Evolutionary conservation across 2,329 filamentous ascomycete species (phyloP).

Genomic region (Alternaria dauci): DNA sequence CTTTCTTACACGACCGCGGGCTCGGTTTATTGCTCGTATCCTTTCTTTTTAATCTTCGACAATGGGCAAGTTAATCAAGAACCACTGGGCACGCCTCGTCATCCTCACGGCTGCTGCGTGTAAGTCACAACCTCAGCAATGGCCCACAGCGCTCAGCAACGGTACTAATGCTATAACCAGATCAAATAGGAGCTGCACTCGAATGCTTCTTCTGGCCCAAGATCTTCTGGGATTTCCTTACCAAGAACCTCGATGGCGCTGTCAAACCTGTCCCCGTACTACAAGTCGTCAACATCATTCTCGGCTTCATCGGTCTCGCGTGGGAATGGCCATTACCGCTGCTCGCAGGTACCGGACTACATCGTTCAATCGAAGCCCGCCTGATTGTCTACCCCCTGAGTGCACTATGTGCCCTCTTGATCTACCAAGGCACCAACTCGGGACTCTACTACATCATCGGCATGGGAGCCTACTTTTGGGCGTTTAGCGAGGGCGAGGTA

Average conservation of each 20-base stretch:
- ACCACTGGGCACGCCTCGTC: conserved; percentile 97
- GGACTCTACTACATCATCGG: conserved; percentile 91
- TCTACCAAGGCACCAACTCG: conserved; percentile 93
- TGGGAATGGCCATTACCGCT: conserved; percentile 89
- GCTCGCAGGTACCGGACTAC: conserved; percentile 78
- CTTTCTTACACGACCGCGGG: conserved; percentile 36
- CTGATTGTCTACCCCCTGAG: conserved; percentile 83
- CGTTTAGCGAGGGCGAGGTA: conserved; percentile 96
- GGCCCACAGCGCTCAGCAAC: not conserved
- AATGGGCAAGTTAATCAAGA: conserved; percentile 99
- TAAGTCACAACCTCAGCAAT: conserved; percentile 54
- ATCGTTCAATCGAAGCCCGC: conserved; percentile 87
- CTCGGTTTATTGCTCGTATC: conserved; percentile 41
- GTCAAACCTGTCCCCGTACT: conserved; percentile 89
- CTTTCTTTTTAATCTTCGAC: conserved; percentile 37
- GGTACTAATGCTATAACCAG: conserved; percentile 55
- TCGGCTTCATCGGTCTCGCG: conserved; percentile 79
- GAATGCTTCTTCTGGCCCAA: conserved; percentile 98
- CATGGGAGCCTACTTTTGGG: conserved; percentile 92
- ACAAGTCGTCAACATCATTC: conserved; percentile 86
- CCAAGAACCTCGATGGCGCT: conserved; percentile 83
- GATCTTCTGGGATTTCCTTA: conserved; percentile 97
- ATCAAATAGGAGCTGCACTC: conserved; percentile 84
- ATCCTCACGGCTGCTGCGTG: conserved; percentile 83
- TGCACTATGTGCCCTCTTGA: conserved; percentile 74